phyloP scores from a whole-genome alignment of 202 grass and related monocot genomes.

The Hordeum pubiflorum region DNA sequence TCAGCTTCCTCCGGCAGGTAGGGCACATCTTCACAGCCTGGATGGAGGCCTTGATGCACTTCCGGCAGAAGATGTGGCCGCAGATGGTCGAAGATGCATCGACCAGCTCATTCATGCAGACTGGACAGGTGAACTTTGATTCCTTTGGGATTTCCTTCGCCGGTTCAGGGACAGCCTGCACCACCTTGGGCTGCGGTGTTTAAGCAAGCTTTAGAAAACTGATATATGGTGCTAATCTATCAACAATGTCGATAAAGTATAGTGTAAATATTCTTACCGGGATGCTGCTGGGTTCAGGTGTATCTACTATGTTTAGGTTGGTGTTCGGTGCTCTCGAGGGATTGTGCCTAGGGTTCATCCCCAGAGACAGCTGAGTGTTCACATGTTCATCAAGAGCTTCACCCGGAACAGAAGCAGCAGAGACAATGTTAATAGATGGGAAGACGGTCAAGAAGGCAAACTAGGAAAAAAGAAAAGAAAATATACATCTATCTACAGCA shows the following conservation, averaged over 20 bases:
- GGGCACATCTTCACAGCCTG: constrained; percentile 68
- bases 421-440: background rate
- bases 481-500: background rate
- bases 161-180: constrained; percentile 20
- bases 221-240: background rate
- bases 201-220: background rate
- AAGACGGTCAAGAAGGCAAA: background rate
- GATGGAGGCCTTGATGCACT: constrained; percentile 59
- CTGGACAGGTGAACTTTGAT: constrained; percentile 59
- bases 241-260: background rate
- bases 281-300: background rate
- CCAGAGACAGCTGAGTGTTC: constrained; percentile 41
- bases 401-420: constrained; percentile 23
- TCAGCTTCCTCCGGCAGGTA: constrained; percentile 64
- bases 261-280: background rate
- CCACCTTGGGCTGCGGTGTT: constrained; percentile 11
- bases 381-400: constrained; percentile 43
- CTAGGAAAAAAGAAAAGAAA: background rate
- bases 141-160: constrained; percentile 42
- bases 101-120: constrained; percentile 57
- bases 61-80: no score
- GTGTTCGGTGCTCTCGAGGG: background rate
- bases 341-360: constrained; percentile 26
- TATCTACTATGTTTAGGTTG: constrained; percentile 17
- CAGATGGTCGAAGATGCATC: constrained; percentile 67